phyloP scores from a whole-genome alignment of 73 alveolate species.

The Paramecium biaurelia region DNA sequence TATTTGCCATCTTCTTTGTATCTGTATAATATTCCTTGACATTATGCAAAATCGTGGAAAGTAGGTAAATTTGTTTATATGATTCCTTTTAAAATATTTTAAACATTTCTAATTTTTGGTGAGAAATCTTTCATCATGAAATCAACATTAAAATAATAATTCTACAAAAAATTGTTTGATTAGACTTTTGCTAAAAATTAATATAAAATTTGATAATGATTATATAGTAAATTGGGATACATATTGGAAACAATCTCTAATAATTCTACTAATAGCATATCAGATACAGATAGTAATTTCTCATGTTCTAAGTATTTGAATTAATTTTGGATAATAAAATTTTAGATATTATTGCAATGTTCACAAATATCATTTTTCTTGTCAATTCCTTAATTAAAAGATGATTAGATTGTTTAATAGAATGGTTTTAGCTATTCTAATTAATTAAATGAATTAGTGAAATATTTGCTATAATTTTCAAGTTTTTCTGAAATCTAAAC shows the following conservation, averaged over 20 bases:
- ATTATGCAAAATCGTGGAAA: slow-evolving; percentile 18
- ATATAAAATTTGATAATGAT: neutral
- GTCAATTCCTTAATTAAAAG: neutral
- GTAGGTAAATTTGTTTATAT: neutral
- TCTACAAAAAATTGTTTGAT: neutral
- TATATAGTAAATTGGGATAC: neutral
- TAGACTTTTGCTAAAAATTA: neutral
- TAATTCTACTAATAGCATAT: neutral
- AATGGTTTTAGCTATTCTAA: neutral
- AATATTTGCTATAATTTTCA: neutral
- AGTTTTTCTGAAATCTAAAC: neutral
- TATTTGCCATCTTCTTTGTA: neutral
- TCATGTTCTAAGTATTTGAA: neutral
- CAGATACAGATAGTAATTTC: neutral
- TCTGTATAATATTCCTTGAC: neutral
- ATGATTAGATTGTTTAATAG: neutral
- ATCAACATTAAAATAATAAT: neutral
- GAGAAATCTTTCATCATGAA: neutral
- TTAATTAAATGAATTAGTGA: neutral
- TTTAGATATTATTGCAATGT: neutral
- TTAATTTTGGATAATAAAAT: neutral
- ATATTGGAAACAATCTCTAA: neutral
- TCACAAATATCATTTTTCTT: neutral
- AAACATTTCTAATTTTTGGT: neutral
- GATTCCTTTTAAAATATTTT: neutral